Base-by-base conservation (phyloP, 257 asterid genomes). In the Coffea eugenioides region DNA sequence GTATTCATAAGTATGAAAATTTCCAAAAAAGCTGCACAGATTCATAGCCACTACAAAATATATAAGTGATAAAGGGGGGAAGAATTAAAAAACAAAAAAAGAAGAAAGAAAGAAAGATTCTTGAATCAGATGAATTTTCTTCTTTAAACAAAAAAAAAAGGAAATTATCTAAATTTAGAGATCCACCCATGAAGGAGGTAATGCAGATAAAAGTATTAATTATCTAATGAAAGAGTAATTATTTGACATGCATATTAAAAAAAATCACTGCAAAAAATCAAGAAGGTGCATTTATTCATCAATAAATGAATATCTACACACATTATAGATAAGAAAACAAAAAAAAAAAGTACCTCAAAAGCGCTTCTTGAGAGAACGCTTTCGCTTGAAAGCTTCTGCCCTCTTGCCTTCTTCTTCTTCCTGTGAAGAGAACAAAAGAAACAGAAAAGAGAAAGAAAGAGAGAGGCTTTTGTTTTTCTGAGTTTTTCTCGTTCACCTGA, bases 341-440 rank as follows among this genome's bases (percentile, higher is more conserved):
- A 39, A 39, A 39, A 39, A 61, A 13, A 41, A 75, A 59, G 27
- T 34, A 74, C 78, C 79, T 76, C 46, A 25, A 43, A 71, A 46
- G 20, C 34, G 57, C n/a, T 49, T 0, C 31, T 21, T 18, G 5
- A 3, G 27, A n/a, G 13, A 66, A 11, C 9, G 49, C 73, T 66
- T 65, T 62, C 34, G 65, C 51, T 54, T 21, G 57, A 15, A 48
- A 16, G 6, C n/a, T 31, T 69, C 21, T 25, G 18, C 70, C 46
- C 46, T 43, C 20, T 69, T 77, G 21, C 41, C 36, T 66, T 51
- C 72, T 31, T n/a, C 46, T 52, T 34, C 31, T 25, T 11, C 16
- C 25, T 51, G n/a, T 48, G 77, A 31, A 48, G 59, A 36, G 64
- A 41, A 14, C 23, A 36, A 34, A 9, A 45, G 18, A 20, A 6